A percentile compares a stretch with the other conserved stretches of the same genome.
These are phyloP conservation scores for Kregervanrija delftensis DNA, from an alignment of 805 yeast genomes.

Conservation along the genomic window DNA sequence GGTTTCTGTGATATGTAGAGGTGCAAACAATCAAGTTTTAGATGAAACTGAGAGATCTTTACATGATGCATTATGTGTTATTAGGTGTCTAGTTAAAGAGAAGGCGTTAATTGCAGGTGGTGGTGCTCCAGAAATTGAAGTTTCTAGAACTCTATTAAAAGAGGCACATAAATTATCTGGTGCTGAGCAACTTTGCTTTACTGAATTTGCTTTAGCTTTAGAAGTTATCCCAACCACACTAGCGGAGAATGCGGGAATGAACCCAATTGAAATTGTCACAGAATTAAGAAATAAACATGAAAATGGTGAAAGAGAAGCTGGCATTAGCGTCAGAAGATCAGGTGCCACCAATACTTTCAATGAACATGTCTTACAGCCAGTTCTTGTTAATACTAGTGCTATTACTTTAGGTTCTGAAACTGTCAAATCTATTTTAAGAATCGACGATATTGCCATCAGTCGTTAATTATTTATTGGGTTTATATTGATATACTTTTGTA, in stretches of 20 bases:
- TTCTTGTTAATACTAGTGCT: conserved; percentile 89
- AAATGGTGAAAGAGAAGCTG: conserved; percentile 87
- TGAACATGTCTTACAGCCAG: conserved; percentile 96
- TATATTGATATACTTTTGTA: background rate
- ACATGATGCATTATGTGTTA: conserved; percentile 95
- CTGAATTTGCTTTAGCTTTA: conserved; percentile 84
- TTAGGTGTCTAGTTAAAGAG: conserved; percentile 80
- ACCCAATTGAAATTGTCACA: conserved; percentile 85
- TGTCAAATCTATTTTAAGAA: conserved; percentile 90
- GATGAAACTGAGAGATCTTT: conserved; percentile 97
- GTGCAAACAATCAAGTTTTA: conserved; percentile 82
- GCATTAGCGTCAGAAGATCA: conserved; percentile 89
- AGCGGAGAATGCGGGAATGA: conserved; percentile 93
- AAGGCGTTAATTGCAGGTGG: conserved; percentile 95
- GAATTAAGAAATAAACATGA: conserved; percentile 89
- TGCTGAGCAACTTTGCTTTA: conserved; percentile 84
- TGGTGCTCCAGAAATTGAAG: conserved; percentile 95
- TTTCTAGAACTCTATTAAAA: conserved; percentile 62
- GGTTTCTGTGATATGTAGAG: conserved; percentile 87
- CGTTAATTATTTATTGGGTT: conserved; percentile 34
- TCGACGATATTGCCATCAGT: conserved; percentile 94
- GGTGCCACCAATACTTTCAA: conserved; percentile 87
- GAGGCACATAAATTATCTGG: conserved; percentile 74
- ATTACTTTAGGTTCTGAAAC: conserved; percentile 93
- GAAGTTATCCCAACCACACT: conserved; percentile 91